Conservation (phyloP, 768 basidiomycete species). For the Tylopilus balloui region DNA sequence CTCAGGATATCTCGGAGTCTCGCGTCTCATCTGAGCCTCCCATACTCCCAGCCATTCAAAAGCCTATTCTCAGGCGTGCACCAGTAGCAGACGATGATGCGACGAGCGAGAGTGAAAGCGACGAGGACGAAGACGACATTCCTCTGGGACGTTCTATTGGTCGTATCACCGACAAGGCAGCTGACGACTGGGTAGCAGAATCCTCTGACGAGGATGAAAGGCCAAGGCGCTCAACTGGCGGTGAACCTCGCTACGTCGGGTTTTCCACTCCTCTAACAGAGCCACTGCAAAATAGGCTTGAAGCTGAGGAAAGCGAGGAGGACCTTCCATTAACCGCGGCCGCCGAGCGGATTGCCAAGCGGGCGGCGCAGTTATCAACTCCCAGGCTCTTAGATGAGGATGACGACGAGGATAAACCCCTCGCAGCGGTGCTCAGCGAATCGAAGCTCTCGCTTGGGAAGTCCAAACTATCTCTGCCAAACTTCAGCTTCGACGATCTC, state of each 20-base stretch:
- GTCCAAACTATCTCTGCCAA: slow-evolving; percentile 41
- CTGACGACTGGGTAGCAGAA: slow-evolving; percentile 43
- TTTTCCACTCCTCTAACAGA: slow-evolving; percentile 7
- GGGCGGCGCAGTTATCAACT: slow-evolving; percentile 33
- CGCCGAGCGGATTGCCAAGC: slow-evolving; percentile 50
- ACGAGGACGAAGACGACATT: slow-evolving; percentile 35
- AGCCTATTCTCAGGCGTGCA: slow-evolving; percentile 28
- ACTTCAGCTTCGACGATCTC: slow-evolving; percentile 39
- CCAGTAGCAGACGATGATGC: slow-evolving; percentile 37
- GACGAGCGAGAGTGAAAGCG: slow-evolving; percentile 52
- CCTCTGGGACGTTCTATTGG: slow-evolving; percentile 20
- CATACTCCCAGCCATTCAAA: slow-evolving; percentile 34
- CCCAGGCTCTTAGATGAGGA: slow-evolving; percentile 34
- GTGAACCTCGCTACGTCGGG: slow-evolving; percentile 45
- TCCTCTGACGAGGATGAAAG: slow-evolving; percentile 61
- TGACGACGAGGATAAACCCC: slow-evolving; percentile 58
- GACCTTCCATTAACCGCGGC: slow-evolving; percentile 73
- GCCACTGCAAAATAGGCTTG: neutral
- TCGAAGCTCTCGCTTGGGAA: slow-evolving; percentile 41
- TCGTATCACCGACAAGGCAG: slow-evolving; percentile 18
- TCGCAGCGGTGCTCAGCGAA: slow-evolving; percentile 55
- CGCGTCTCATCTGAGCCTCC: slow-evolving; percentile 25
- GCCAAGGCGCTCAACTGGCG: slow-evolving; percentile 54
- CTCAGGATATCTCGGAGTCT: slow-evolving; percentile 26
- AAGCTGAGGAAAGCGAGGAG: slow-evolving; percentile 65